These are phyloP conservation scores for Biscogniauxia marginata DNA, from an alignment of 2,329 filamentous ascomycete genomes.

Conservation along the genomic window DNA sequence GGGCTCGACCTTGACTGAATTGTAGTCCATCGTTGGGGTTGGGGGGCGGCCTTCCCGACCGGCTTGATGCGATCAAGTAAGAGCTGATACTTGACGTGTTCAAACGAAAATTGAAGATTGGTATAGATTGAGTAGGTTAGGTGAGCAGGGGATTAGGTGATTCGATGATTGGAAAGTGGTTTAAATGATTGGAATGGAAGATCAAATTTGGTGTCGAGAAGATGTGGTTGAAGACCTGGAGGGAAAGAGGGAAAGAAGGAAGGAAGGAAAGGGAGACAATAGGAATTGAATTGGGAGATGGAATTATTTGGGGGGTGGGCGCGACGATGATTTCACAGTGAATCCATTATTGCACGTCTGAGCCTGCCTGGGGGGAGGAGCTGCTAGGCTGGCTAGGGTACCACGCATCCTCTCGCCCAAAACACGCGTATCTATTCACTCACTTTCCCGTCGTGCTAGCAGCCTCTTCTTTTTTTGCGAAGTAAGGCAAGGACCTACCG, in stretches of 20 bases:
- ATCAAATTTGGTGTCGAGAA: neutral
- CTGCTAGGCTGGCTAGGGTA: neutral
- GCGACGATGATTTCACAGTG: slow-evolving; percentile 3
- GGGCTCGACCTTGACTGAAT: slow-evolving; percentile 29
- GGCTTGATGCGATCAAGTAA: neutral
- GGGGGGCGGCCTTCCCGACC: neutral
- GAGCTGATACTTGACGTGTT: neutral
- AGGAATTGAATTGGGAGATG: neutral
- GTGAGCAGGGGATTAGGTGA: neutral
- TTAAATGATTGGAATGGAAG: neutral
- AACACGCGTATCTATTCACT: neutral
- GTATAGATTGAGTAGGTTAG: neutral
- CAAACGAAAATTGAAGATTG: neutral
- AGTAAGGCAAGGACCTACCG: neutral
- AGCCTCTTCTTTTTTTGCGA: neutral
- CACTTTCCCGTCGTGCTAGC: neutral
- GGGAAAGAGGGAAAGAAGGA: neutral
- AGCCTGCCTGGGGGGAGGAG: neutral
- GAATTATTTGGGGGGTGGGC: slow-evolving; percentile 6
- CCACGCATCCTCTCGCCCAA: neutral
- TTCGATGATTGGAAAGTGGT: neutral
- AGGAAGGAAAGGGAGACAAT: neutral
- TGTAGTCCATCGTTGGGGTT: slow-evolving; percentile 24
- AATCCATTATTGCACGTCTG: slow-evolving; percentile 9
- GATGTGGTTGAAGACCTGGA: neutral